Evolutionary conservation across 345 rosid species (phyloP), one percentile per base, ranked within the genome.

Genomic region (Gossypium sturtianum): DNA sequence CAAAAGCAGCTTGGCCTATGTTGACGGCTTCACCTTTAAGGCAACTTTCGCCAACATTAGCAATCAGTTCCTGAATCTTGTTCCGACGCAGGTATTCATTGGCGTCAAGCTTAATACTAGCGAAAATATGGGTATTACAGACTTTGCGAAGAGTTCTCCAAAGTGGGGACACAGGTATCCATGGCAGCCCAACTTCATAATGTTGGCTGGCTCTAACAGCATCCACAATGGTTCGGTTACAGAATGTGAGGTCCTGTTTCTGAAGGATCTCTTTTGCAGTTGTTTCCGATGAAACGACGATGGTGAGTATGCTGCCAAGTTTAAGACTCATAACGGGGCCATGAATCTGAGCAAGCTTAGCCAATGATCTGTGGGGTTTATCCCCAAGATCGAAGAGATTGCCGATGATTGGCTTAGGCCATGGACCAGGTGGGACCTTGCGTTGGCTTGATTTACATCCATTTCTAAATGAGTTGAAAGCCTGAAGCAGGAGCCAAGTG

Each of bases 111-210:
- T 83, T 78, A 12, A 79, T 81, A 22, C 27, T 61, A 13, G 86
- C 47, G 71, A 86, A 83, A 44, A 87, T 43, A 5, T 82, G 82
- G 4, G 71, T 27, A 51, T 56, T 75, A 75, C 85, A 77, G 23
- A 83, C 73, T 72, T 82, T 86, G 27, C 85, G 66, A 51, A 89
- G 67, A 63, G 61, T 77, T 79, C 83, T 80, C 91, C 88, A 89
- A 27, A 58, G 70, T 12, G 80, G 65, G 1, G 83, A 72, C 7
- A 80, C 74, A 0, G 88, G 89, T 27, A 87, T 45, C 86, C 87
- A 86, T 0, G 78, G 45, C 49, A 86, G 7, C 20, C 79, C 78
- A 38, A 70, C 19, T 58, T 83, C 76, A 29, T 77, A 19, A 52
- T 84, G 86, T 25, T 75, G 78, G 56, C 60, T 11, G 41, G 81